Base-by-base conservation (phyloP, 2,329 filamentous ascomycete species). In the Pseudogymnoascus sp. region DNA sequence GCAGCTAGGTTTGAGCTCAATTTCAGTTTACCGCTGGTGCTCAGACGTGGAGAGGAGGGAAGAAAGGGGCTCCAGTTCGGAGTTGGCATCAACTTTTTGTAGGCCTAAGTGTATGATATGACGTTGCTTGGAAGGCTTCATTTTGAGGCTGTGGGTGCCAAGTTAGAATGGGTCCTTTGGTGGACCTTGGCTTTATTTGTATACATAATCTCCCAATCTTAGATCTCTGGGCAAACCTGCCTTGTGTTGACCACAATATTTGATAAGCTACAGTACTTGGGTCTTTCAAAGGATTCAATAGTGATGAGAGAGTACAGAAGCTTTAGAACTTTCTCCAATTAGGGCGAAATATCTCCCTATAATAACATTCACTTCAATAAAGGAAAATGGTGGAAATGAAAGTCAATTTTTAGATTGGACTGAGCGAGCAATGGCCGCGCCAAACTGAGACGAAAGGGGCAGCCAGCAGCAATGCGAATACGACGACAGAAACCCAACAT, bases 11-110 rank as follows among this genome's bases (percentile, higher is more conserved):
- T 99, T 66, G 94, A 99, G 78, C 80, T 99, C 68, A 99, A 99
- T 76, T 96, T 99, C 73, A 92, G 90, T 69, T 75, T 99, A 67
- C 94, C 94, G 1, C 74, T 99, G 63, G 87, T 93, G 15, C 75
- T 91, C 70, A 83, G 94, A 63, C 87, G 83, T 66, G 92, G 91
- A 36, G 94, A 99, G 76, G 88, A 94, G 69, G 88, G 86, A 13
- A 85, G 93, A 62, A 99, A 99, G 78, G 94, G 94, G 0, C 73
- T 99, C 66, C 92, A 94, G 74, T 87, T 99, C 70, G 94, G 94
- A n/a, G 91, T 99, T 41, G 94, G 94, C 59, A 92, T 99, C 72
- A 95, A 90, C 77, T 97, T 99, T 74, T 77, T 97, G 81, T 97
- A 55, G 29, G 48, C 35, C 48, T 55, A 55, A 13, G n/a, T 55